Conservation (phyloP, 108 stramenopile genomes). For the Skeletonema grethae region DNA sequence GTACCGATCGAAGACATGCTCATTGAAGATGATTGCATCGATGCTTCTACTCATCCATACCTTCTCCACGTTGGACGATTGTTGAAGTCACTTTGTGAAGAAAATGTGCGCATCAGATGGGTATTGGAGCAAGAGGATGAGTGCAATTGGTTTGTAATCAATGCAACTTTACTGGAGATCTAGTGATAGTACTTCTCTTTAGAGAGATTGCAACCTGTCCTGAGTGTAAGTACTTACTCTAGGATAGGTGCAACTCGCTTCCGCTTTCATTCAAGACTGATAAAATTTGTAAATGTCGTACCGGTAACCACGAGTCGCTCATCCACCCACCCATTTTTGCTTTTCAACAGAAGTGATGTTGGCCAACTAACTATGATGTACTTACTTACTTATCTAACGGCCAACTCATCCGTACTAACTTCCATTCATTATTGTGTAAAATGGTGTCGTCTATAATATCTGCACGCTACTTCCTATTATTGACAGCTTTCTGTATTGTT, state of each 20-base stretch:
- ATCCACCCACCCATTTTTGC: too few species aligned
- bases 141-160: conserved; percentile 41
- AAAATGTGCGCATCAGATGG: conserved; percentile 37
- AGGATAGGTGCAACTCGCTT: too few species aligned
- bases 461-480: not conserved
- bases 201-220: too few species aligned
- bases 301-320: too few species aligned
- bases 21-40: conserved; percentile 4
- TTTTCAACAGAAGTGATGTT: too few species aligned
- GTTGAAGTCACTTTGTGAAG: conserved; percentile 32
- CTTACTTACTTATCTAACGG: too few species aligned
- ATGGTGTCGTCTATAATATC: too few species aligned
- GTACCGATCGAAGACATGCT: conserved; percentile 43
- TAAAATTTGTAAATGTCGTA: not conserved
- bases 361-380: too few species aligned
- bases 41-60: conserved; percentile 19
- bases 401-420: too few species aligned
- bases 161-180: conserved; percentile 43
- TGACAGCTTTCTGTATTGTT: not conserved
- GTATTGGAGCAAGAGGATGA: conserved; percentile 47
- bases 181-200: too few species aligned
- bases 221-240: too few species aligned
- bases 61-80: conserved; percentile 33
- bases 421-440: too few species aligned
- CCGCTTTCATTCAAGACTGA: not conserved